Evolutionary conservation across 129 eudicot genomes (phyloP), one percentile per base, ranked within the genome.

Genomic region (Saussurea involucrata): DNA sequence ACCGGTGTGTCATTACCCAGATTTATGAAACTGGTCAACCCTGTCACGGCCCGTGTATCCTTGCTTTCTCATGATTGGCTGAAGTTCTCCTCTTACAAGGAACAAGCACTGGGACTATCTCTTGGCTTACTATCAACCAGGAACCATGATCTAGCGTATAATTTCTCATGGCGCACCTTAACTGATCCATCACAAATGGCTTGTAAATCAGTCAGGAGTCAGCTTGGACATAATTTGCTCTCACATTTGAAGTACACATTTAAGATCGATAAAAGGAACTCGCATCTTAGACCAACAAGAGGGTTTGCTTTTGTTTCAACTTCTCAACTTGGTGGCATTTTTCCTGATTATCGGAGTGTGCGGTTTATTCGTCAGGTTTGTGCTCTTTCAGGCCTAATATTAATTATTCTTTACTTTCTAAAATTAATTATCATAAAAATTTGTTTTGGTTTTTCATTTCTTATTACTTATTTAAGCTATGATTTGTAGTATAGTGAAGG

Each of bases 41-140:
- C 98, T 68, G 82, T 91, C 63, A 80, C 78, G 32, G 93, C 93
- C 65, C 92, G 98, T 65, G 69, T 87, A 66, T 87, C 92, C 76
- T 60, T 94, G 60, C 90, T 91, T 67, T 89, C 98, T 60, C 93
- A 89, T 81, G 98, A 94, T 78, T 91, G 98, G 98, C 80, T 86
- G 53, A 91, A 91, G 82, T 89, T 87, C 44, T 89, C 98, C 44
- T 94, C 98, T 22, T 91, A 84, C 76, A 94, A 88, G 76, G 96
- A 94, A 64, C 86, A 78, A 74, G 77, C 83, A 32, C 15, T 87
- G 75, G 98, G 98, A 63, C 74, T 91, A 36, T 86, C 93, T 57
- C 83, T 94, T 46, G 97, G 98, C 72, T 76, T 94, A 40, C 33
- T 89, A 27, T 89, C 97, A 65, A 60, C 89, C 44, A 83, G 83